phyloP scores from a whole-genome alignment of 192 early-diverging fungal species.

The Glomus cerebriforme region DNA sequence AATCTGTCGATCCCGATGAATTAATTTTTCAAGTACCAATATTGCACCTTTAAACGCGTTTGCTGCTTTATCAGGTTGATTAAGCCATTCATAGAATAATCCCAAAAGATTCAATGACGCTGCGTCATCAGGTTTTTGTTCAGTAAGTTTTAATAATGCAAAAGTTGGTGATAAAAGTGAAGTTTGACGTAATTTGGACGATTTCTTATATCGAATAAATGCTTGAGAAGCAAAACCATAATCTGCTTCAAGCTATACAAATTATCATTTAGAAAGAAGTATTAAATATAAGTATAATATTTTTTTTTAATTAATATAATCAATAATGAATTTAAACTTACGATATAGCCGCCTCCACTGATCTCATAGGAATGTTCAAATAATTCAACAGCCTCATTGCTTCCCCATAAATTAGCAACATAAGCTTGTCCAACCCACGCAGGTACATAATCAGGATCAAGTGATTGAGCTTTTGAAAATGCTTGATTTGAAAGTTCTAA shows the following conservation, averaged over 20 bases:
- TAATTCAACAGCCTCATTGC: constrained; percentile 56
- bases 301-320: background rate
- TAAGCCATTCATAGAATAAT: constrained; percentile 73
- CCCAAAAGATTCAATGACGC: constrained; percentile 71
- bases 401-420: constrained; percentile 64
- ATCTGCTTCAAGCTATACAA: constrained; percentile 59
- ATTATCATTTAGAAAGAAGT: background rate
- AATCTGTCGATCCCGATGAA: background rate
- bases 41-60: constrained; percentile 62
- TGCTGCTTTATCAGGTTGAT: constrained; percentile 66
- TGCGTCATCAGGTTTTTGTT: constrained; percentile 58
- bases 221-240: constrained; percentile 60
- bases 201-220: constrained; percentile 33
- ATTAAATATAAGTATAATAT: background rate
- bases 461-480: constrained; percentile 68
- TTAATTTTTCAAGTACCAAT: constrained; percentile 36
- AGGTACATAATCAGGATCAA: constrained; percentile 76
- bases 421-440: constrained; percentile 90
- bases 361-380: constrained; percentile 81
- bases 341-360: constrained; percentile 49
- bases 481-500: constrained; percentile 73
- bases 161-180: constrained; percentile 55
- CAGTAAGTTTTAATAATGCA: constrained; percentile 66
- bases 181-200: constrained; percentile 26
- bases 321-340: constrained; percentile 37